Conservation (phyloP, 2,329 filamentous ascomycete genomes). For the Pseudocercospora fuligena region DNA sequence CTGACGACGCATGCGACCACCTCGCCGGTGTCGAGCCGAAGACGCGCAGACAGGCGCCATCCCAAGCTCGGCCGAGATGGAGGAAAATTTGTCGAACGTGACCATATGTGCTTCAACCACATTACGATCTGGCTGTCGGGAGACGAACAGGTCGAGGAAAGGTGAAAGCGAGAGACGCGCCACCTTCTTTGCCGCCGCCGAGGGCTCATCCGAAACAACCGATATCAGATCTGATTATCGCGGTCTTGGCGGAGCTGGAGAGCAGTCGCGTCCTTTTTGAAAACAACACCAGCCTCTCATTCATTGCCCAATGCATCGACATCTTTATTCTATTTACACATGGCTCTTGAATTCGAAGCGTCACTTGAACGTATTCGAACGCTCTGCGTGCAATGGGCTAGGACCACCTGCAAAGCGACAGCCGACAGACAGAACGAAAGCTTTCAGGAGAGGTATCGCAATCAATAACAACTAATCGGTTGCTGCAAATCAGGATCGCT, state of each 20-base stretch:
- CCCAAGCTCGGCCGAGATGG: background rate
- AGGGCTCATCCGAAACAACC: background rate
- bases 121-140: background rate
- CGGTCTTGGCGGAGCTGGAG: background rate
- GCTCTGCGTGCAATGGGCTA: background rate
- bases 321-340: no score
- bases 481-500: no score
- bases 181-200: background rate
- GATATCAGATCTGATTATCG: background rate
- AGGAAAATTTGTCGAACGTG: background rate
- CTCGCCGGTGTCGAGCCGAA: slow-evolving; percentile 3
- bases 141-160: background rate
- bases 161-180: background rate
- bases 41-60: background rate
- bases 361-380: background rate
- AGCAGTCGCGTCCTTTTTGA: background rate
- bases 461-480: background rate
- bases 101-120: no score
- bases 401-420: background rate
- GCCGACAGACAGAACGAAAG: background rate
- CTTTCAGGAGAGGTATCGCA: background rate
- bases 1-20: slow-evolving; percentile 12
- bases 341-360: no score
- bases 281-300: no score
- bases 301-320: background rate